Conservation (phyloP, 2,329 filamentous ascomycete genomes). For the Xylariaceae sp. region DNA sequence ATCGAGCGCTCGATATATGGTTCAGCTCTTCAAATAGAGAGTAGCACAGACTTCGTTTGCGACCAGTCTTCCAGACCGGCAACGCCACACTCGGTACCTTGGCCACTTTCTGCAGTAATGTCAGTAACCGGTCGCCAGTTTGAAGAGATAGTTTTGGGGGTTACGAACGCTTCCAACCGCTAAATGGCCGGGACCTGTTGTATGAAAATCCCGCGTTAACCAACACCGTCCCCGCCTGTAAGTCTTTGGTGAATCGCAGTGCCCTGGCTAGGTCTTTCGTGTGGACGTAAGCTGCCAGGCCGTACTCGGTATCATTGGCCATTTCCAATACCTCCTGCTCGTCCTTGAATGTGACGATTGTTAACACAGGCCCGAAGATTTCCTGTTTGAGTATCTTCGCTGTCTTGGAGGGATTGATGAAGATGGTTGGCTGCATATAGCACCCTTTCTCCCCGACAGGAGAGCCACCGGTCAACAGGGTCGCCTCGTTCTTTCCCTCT, state of each 20-base stretch:
- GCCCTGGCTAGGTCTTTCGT: constrained; percentile 59
- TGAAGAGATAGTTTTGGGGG: background rate
- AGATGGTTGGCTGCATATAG: constrained; percentile 27
- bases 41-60: constrained; percentile 9
- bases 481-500: background rate
- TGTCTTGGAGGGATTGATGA: constrained; percentile 20
- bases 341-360: constrained; percentile 68
- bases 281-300: constrained; percentile 69
- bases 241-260: background rate
- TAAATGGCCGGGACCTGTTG: background rate
- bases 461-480: background rate
- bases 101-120: background rate
- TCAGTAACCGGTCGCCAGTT: background rate
- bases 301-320: constrained; percentile 68
- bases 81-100: background rate
- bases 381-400: constrained; percentile 27
- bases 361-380: constrained; percentile 29
- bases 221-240: constrained; percentile 1
- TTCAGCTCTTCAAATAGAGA: constrained; percentile 10
- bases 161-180: background rate
- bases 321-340: constrained; percentile 68
- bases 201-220: background rate
- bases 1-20: too few species aligned
- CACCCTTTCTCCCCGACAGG: constrained; percentile 19
- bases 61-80: background rate